Percentiles rank a stretch among this genome's conserved stretches.
phyloP scores from a whole-genome alignment of 2,329 filamentous ascomycete species.

The Botrytis cinerea region DNA sequence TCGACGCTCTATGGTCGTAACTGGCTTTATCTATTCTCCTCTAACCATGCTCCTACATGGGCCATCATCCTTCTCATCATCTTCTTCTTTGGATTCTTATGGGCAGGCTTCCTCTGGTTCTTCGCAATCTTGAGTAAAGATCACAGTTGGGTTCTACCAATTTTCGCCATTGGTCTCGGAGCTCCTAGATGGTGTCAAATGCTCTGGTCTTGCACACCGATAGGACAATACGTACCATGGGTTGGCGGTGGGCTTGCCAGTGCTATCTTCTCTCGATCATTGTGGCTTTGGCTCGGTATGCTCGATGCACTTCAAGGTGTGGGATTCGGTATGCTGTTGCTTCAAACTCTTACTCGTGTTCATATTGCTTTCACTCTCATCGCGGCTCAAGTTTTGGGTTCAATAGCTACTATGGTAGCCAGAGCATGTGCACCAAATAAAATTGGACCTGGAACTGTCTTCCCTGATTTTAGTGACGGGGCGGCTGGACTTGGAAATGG shows the following conservation, averaged over 20 bases:
- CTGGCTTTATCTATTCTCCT: constrained; percentile 52
- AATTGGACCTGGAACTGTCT: constrained; percentile 61
- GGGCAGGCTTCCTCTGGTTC: constrained; percentile 53
- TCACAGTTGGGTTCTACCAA: constrained; percentile 66
- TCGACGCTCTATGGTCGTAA: constrained; percentile 66
- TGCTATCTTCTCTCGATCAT: constrained; percentile 56
- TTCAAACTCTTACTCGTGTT: constrained; percentile 64
- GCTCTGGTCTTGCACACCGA: constrained; percentile 62
- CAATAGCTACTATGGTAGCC: constrained; percentile 61
- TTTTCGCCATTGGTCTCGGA: constrained; percentile 66
- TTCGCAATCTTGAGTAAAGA: constrained; percentile 58
- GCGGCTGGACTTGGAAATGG: constrained; percentile 13
- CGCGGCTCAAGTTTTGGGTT: constrained; percentile 62
- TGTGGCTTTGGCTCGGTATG: constrained; percentile 69
- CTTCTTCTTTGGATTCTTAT: constrained; percentile 56
- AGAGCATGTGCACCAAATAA: constrained; percentile 61
- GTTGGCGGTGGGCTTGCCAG: constrained; percentile 52
- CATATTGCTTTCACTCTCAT: constrained; percentile 65
- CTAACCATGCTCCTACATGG: constrained; percentile 53
- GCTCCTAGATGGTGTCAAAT: constrained; percentile 69
- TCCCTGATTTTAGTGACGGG: constrained; percentile 49
- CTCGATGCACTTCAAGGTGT: constrained; percentile 66
- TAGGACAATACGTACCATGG: constrained; percentile 65
- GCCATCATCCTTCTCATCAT: constrained; percentile 57
- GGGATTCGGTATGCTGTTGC: constrained; percentile 67